Percentiles rank a stretch among this genome's conserved stretches.
Evolutionary conservation across 805 yeast species (phyloP).

Genomic region (Candida maesae): DNA sequence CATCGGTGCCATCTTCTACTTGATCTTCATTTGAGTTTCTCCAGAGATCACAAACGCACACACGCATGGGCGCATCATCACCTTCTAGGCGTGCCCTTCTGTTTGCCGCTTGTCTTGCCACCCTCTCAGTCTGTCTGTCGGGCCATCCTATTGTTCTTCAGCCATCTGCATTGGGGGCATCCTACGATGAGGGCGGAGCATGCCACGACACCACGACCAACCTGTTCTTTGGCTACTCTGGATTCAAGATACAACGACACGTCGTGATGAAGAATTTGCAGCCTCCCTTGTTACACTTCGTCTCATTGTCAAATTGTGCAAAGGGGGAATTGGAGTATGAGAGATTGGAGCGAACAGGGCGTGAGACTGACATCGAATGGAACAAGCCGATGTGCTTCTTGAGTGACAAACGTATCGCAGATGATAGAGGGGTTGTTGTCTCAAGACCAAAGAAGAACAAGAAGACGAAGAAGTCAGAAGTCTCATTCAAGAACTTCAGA

Average conservation of each 20-base stretch:
- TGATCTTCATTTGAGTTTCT: conserved; percentile 6
- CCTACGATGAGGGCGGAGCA: neutral
- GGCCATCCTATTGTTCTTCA: neutral
- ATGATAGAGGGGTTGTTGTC: conserved; percentile 4
- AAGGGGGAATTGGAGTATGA: conserved; percentile 46
- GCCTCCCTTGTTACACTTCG: conserved; percentile 39
- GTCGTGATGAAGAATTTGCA: conserved; percentile 37
- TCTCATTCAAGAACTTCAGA: neutral
- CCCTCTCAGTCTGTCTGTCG: too few relatives aligned
- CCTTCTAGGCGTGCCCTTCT: too few relatives aligned
- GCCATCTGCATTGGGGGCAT: neutral
- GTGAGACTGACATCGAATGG: conserved; percentile 46
- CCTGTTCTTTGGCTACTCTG: conserved; percentile 38
- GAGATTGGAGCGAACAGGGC: conserved; percentile 31
- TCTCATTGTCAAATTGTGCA: conserved; percentile 48
- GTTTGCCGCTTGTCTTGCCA: too few relatives aligned
- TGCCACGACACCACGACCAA: conserved; percentile 3
- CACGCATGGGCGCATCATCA: too few relatives aligned
- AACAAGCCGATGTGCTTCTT: conserved; percentile 41
- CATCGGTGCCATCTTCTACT: conserved; percentile 3
- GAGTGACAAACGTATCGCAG: conserved; percentile 15
- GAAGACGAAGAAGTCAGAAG: neutral
- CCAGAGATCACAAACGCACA: too few relatives aligned
- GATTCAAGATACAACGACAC: conserved; percentile 51
- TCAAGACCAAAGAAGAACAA: neutral